These are phyloP conservation scores for Rubus idaeus DNA, from an alignment of 306 rosid species.

Conservation along the genomic window DNA sequence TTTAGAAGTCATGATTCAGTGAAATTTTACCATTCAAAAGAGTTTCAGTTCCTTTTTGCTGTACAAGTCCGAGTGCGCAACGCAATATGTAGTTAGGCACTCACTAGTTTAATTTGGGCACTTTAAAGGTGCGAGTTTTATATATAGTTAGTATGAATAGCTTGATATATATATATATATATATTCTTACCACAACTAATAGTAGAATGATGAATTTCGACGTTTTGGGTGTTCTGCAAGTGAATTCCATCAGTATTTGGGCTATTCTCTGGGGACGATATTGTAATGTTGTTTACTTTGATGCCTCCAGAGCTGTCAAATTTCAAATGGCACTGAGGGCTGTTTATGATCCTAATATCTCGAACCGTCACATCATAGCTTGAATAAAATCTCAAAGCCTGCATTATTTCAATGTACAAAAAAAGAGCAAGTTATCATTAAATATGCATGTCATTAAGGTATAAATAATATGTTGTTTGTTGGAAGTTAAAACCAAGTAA, in stretches of 20 bases:
- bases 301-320: conserved; percentile 73
- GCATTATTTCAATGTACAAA: conserved; percentile 11
- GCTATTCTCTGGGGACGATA: conserved; percentile 76
- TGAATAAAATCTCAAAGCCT: conserved; percentile 90
- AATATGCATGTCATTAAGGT: neutral
- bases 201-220: conserved; percentile 69
- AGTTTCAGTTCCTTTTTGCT: conserved; percentile 19
- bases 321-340: conserved; percentile 90
- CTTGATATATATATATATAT: neutral
- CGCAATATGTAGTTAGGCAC: conserved; percentile 31
- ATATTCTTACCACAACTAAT: conserved; percentile 61
- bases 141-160: neutral
- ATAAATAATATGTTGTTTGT: neutral
- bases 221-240: conserved; percentile 83
- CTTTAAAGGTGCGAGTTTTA: neutral
- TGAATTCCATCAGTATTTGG: conserved; percentile 96
- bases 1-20: conserved; percentile 51
- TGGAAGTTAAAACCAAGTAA: neutral
- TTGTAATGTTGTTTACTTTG: conserved; percentile 60
- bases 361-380: conserved; percentile 56
- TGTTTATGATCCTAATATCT: conserved; percentile 65
- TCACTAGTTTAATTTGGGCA: conserved; percentile 26
- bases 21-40: conserved; percentile 49
- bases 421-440: neutral
- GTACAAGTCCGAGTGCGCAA: conserved; percentile 36